phyloP scores from a whole-genome alignment of 2,329 filamentous ascomycete species.

The Didymella glomerata region DNA sequence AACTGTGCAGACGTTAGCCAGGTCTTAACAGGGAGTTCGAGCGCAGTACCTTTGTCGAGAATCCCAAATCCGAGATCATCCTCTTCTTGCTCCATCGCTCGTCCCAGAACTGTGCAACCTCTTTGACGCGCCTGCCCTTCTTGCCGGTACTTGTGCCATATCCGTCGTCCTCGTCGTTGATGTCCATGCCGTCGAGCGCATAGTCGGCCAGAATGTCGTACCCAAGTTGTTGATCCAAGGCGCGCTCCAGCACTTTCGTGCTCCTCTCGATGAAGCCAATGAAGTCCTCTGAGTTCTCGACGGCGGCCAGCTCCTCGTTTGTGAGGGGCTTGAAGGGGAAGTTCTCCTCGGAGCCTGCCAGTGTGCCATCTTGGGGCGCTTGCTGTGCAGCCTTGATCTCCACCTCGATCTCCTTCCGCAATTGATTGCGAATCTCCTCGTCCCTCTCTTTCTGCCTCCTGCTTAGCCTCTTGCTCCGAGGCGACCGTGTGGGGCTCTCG shows the following conservation, averaged over 20 bases:
- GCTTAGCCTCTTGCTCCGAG: constrained; percentile 75
- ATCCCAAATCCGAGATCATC: constrained; percentile 95
- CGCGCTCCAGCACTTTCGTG: constrained; percentile 95
- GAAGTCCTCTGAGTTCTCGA: constrained; percentile 92
- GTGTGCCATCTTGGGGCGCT: constrained; percentile 51
- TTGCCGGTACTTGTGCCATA: constrained; percentile 74
- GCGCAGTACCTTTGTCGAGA: constrained; percentile 78
- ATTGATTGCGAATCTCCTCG: constrained; percentile 84
- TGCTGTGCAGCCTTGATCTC: constrained; percentile 77
- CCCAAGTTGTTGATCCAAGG: constrained; percentile 90
- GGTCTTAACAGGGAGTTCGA: background rate
- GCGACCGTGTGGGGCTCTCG: constrained; percentile 64
- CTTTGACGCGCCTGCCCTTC: constrained; percentile 78
- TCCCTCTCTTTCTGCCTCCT: constrained; percentile 82
- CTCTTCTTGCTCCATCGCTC: constrained; percentile 96
- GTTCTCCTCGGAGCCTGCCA: constrained; percentile 58
- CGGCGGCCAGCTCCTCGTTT: constrained; percentile 85
- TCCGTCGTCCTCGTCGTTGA: constrained; percentile 83
- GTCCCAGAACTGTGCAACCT: constrained; percentile 92
- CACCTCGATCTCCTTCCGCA: constrained; percentile 90
- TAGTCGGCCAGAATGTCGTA: constrained; percentile 98
- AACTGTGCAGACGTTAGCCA: constrained; percentile 61
- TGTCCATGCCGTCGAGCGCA: constrained; percentile 76
- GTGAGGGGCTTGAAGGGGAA: constrained; percentile 84
- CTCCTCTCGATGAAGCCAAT: constrained; percentile 94